Percentiles rank a stretch among this genome's conserved stretches.
phyloP scores from a whole-genome alignment of 352 stramenopile species.

The Phytophthora parvispora region DNA sequence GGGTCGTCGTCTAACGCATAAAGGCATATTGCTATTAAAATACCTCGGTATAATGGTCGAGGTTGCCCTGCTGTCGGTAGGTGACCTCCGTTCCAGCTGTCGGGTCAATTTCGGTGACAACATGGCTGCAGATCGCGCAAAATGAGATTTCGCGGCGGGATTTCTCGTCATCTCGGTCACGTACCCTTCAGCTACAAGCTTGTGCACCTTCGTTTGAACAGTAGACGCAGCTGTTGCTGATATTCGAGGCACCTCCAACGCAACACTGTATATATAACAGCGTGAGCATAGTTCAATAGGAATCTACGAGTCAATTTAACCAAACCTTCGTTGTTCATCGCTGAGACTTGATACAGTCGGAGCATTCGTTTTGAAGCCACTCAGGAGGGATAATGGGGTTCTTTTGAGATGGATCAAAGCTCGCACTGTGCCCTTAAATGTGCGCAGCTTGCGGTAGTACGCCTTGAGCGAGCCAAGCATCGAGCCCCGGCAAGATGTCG shows the following conservation, averaged over 20 bases:
- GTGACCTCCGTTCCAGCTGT: conserved; percentile 41
- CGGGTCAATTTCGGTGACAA: conserved; percentile 59
- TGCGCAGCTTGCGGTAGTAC: conserved; percentile 75
- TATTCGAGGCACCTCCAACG: conserved; percentile 45
- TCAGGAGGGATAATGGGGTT: conserved; percentile 26
- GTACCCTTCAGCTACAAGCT: conserved; percentile 69
- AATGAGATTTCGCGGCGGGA: not conserved
- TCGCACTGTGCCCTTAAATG: conserved; percentile 77
- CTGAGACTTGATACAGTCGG: not conserved
- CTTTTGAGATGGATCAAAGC: conserved; percentile 68
- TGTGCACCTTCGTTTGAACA: conserved; percentile 69
- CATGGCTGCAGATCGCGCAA: conserved; percentile 43
- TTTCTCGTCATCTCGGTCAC: not conserved
- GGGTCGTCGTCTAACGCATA: no score
- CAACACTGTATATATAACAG: conserved; percentile 16
- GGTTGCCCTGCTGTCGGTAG: conserved; percentile 76
- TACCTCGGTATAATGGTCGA: conserved; percentile 83
- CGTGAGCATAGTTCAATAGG: not conserved
- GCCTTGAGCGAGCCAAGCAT: conserved; percentile 69
- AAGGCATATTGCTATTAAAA: not conserved
- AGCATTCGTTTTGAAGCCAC: not conserved
- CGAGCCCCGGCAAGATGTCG: conserved; percentile 31
- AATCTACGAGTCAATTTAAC: not conserved
- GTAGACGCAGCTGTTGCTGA: conserved; percentile 42
- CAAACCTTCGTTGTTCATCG: conserved; percentile 27